Percentiles rank a stretch among this genome's conserved stretches.
Conservation (phyloP, 306 rosid species). For the Trifolium repens region DNA sequence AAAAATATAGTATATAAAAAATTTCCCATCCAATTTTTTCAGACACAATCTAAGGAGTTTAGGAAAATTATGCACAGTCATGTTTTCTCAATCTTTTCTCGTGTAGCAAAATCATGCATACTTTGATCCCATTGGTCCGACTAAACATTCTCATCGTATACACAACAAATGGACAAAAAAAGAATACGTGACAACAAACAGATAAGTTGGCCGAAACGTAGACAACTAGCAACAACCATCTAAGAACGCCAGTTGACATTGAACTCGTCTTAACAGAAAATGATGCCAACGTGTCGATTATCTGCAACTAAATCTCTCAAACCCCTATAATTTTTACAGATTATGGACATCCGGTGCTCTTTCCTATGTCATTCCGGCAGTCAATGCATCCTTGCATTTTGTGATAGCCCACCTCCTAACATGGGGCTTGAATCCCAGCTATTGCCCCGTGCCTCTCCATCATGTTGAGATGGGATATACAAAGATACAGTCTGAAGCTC, state of each 20-base stretch:
- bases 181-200: conserved; percentile 23
- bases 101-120: conserved; percentile 1
- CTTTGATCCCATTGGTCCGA: not conserved
- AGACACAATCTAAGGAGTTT: not conserved
- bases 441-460: conserved; percentile 37
- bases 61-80: not conserved
- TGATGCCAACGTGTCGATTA: conserved; percentile 9
- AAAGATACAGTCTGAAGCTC: conserved; percentile 56
- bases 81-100: not conserved
- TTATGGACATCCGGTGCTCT: conserved; percentile 51
- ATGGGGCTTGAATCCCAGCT: conserved; percentile 58
- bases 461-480: conserved; percentile 49
- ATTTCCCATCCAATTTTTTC: not conserved
- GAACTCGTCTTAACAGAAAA: not conserved
- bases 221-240: conserved; percentile 33
- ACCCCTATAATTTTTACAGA: conserved; percentile 46
- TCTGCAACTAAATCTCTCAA: conserved; percentile 41
- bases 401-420: conserved; percentile 55
- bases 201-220: not conserved
- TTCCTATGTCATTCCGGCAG: conserved; percentile 38
- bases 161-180: conserved; percentile 5
- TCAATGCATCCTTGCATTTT: conserved; percentile 56
- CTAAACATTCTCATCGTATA: conserved; percentile 2
- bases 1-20: not conserved
- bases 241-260: conserved; percentile 27